phyloP scores from a whole-genome alignment of 192 early-diverging fungal species.

The Mortierella claussenii region DNA sequence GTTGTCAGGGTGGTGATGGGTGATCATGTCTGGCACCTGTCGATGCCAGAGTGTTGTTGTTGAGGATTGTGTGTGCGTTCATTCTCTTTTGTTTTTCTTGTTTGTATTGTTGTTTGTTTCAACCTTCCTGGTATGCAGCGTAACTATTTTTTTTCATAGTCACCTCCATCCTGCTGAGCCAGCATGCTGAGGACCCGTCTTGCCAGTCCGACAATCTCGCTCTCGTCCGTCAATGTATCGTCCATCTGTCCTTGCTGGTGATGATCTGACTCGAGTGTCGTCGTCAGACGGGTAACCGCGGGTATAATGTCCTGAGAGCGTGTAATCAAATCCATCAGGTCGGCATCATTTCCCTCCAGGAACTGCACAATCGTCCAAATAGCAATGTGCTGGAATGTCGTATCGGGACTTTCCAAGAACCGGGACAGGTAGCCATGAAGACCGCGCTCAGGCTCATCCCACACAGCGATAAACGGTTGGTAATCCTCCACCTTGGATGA shows the following conservation, averaged over 20 bases:
- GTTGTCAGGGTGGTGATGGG: too few relatives aligned
- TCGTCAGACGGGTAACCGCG: constrained; percentile 36
- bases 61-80: too few relatives aligned
- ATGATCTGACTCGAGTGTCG: constrained; percentile 21
- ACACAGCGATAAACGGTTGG: constrained; percentile 71
- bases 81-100: constrained; percentile 5
- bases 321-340: constrained; percentile 39
- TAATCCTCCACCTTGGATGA: constrained; percentile 73
- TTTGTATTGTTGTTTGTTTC: background rate
- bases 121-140: background rate
- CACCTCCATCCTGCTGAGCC: constrained; percentile 2
- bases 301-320: constrained; percentile 47
- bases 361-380: constrained; percentile 89
- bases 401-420: constrained; percentile 73
- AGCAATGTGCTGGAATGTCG: constrained; percentile 82
- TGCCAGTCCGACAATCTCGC: constrained; percentile 51
- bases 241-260: constrained; percentile 26
- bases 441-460: constrained; percentile 72
- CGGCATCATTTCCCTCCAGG: constrained; percentile 62
- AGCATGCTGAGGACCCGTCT: constrained; percentile 43
- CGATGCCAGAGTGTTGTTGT: too few relatives aligned
- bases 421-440: constrained; percentile 75
- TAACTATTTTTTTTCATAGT: too few relatives aligned
- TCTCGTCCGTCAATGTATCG: constrained; percentile 31
- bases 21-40: too few relatives aligned